Base-by-base conservation (phyloP, 208 protist genomes). In the Acanthamoeba triangularis region DNA sequence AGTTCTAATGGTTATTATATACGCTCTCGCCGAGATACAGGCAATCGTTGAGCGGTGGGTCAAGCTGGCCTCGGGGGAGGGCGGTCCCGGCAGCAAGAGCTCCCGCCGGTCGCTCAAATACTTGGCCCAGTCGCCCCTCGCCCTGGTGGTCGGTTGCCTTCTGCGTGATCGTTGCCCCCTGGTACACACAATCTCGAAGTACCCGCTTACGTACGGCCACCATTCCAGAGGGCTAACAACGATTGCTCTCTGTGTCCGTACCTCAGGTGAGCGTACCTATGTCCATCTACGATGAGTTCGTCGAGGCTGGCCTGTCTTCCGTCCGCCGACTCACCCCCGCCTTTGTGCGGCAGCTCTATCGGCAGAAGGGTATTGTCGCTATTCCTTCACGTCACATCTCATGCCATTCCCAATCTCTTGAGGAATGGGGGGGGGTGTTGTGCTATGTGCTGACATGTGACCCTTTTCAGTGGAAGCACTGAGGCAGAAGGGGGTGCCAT, bases 271-370 rank as follows among this genome's bases (percentile, higher is more conserved):
- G 25, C 23, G 85, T 49, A 5, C 85, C 85, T 10, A 92, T 92
- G 35, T 49, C 14, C 56, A 92, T 92, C 14, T 69, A 92, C 61
- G 85, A 92, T 14, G 85, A 92, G 61, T 92, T 92, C 37, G 25
- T 92, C 30, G 85, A 44, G 33, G 85, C 85, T 10, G 85, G 85
- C 2, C 35, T 92, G 35, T 20, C 14, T 28, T 72, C 59, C 1
- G 85, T 92, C 4, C 52, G 85, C 30, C 52, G 61, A 6, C 85
- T 92, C 61, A 52, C 85, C 37, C 85, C 85, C 11, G 30, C 30
- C 18, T 74, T 92, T 35, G 59, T 92, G 13, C 14, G 85, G 18
- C 85, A 92, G 30, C 30, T 44, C 35, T 92, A 92, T 37, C 59
- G 52, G 13, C 85, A 92, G 30, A 92, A 72, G 25, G 28, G 76